Evolutionary conservation across 23 red algal species (phyloP).

Genomic region (Gracilaria caudata): DNA sequence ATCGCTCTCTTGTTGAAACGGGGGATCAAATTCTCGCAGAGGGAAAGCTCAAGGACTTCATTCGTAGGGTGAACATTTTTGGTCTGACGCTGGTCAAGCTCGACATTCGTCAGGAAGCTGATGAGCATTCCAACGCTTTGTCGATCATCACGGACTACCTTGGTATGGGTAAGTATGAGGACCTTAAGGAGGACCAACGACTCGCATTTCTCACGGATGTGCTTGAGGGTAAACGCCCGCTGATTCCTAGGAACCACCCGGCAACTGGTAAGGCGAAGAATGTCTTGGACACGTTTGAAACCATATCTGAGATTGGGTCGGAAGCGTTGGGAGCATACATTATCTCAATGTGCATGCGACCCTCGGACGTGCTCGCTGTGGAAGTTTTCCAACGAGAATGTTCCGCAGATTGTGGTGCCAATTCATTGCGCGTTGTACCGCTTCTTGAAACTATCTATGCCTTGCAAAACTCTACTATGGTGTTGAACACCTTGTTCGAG

Average conservation of each 20-base stretch:
- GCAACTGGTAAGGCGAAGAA: conserved; percentile 76
- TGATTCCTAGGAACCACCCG: conserved; percentile 87
- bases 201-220: conserved; percentile 82
- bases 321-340: conserved; percentile 96
- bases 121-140: conserved; percentile 93
- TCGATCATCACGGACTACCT: conserved; percentile 86
- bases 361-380: conserved; percentile 94
- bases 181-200: conserved; percentile 80
- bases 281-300: conserved; percentile 89
- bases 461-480: conserved; percentile 61
- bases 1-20: conserved; percentile 84
- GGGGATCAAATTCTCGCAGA: conserved; percentile 81
- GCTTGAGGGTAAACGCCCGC: conserved; percentile 80
- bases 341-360: conserved; percentile 98
- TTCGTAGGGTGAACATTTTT: conserved; percentile 90
- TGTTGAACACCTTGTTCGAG: conserved; percentile 79
- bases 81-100: conserved; percentile 91
- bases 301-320: conserved; percentile 68
- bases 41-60: conserved; percentile 83
- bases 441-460: conserved; percentile 96
- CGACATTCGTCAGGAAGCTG: conserved; percentile 95
- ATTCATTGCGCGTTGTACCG: conserved; percentile 91
- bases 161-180: conserved; percentile 83
- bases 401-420: conserved; percentile 22
- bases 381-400: conserved; percentile 95